Percentiles rank a stretch among this genome's conserved stretches.
phyloP scores from a whole-genome alignment of 106 monocot genomes.

The Chionographis japonica region DNA sequence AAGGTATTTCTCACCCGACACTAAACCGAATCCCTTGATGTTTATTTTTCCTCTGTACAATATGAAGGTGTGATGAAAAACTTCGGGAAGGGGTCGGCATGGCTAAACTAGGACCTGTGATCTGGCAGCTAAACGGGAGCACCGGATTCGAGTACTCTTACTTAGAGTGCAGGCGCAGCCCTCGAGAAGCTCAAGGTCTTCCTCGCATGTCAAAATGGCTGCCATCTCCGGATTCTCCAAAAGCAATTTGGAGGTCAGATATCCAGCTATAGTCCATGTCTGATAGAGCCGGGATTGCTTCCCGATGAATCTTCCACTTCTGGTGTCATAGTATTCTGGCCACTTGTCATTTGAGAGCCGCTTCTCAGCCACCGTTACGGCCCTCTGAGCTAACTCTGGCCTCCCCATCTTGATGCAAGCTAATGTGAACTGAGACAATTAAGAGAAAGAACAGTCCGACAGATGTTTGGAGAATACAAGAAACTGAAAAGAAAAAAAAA shows the following conservation, averaged over 20 bases:
- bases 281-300: slow-evolving; percentile 78
- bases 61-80: no score
- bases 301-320: slow-evolving; percentile 60
- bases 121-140: slow-evolving; percentile 61
- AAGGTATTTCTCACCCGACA: not conserved
- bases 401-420: slow-evolving; percentile 73
- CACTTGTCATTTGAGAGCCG: slow-evolving; percentile 60
- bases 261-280: slow-evolving; percentile 87
- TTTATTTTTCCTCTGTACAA: no score
- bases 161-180: slow-evolving; percentile 53
- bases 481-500: not conserved
- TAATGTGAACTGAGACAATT: slow-evolving; percentile 56
- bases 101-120: slow-evolving; percentile 46
- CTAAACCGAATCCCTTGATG: no score
- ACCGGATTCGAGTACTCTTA: slow-evolving; percentile 55
- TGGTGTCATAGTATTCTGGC: slow-evolving; percentile 74
- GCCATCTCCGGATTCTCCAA: slow-evolving; percentile 69
- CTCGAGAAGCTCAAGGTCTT: slow-evolving; percentile 78
- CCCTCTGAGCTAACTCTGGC: slow-evolving; percentile 44
- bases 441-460: slow-evolving; percentile 2
- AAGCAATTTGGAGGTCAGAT: slow-evolving; percentile 67
- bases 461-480: not conserved
- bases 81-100: not conserved
- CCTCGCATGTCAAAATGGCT: slow-evolving; percentile 71
- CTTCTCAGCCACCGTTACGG: slow-evolving; percentile 51